Percentiles rank a stretch among this genome's conserved stretches.
phyloP scores from a whole-genome alignment of 2,329 filamentous ascomycete genomes.

The Sarocladiaceae sp. region DNA sequence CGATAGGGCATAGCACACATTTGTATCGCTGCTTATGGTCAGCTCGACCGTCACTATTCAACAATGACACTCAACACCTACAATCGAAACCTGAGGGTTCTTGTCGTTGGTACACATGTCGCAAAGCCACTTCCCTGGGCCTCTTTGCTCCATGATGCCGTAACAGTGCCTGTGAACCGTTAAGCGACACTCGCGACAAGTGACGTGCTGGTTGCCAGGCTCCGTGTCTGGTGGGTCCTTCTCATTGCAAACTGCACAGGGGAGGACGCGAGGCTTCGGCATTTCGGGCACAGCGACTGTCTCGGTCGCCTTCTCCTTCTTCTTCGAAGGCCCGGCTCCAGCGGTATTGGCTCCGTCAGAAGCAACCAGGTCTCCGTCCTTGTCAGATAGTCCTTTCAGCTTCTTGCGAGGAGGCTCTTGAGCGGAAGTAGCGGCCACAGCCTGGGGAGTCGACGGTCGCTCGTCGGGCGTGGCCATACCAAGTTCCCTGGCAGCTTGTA shows the following conservation, averaged over 20 bases:
- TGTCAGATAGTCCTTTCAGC: slow-evolving; percentile 50
- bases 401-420: slow-evolving; percentile 59
- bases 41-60: background rate
- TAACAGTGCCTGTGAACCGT: slow-evolving; percentile 92
- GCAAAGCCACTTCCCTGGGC: slow-evolving; percentile 79
- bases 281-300: slow-evolving; percentile 51
- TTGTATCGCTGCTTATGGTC: slow-evolving; percentile 61
- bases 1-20: slow-evolving; percentile 85
- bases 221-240: slow-evolving; percentile 53
- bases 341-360: slow-evolving; percentile 39
- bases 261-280: slow-evolving; percentile 70
- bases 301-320: slow-evolving; percentile 53
- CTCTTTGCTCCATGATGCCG: slow-evolving; percentile 67
- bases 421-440: slow-evolving; percentile 21
- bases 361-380: slow-evolving; percentile 39
- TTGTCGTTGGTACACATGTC: slow-evolving; percentile 96
- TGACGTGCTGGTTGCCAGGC: slow-evolving; percentile 58
- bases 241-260: slow-evolving; percentile 78
- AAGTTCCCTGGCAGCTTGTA: slow-evolving; percentile 58
- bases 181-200: slow-evolving; percentile 82
- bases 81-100: slow-evolving; percentile 85
- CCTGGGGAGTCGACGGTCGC: slow-evolving; percentile 31
- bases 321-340: slow-evolving; percentile 35
- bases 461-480: slow-evolving; percentile 34
- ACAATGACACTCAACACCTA: slow-evolving; percentile 35